A percentile compares a stretch with the other conserved stretches of the same genome.
Conservation (phyloP, 352 stramenopile genomes). For the Thraustochytrium sp. region DNA sequence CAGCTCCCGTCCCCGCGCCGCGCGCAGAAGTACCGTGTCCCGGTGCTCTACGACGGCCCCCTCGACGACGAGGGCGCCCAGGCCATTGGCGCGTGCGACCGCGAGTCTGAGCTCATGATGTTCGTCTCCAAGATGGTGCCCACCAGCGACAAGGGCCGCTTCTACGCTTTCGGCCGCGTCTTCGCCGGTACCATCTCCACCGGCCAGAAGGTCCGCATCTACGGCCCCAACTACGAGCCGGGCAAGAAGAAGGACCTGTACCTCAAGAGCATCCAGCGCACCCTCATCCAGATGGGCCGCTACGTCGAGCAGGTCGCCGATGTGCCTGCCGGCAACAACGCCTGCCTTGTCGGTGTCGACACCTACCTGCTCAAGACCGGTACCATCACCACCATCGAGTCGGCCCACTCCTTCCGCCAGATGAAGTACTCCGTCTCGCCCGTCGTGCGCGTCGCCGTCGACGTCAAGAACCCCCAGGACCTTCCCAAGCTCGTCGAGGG, state of each 20-base stretch:
- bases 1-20: constrained; percentile 93
- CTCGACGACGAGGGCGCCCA: constrained; percentile 93
- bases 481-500: constrained; percentile 99
- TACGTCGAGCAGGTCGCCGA: constrained; percentile 96
- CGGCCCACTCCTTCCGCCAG: constrained; percentile 95
- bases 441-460: constrained; percentile 97
- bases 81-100: constrained; percentile 96
- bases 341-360: constrained; percentile 96
- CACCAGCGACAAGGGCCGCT: constrained; percentile 94
- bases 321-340: constrained; percentile 99
- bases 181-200: constrained; percentile 98
- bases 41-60: constrained; percentile 96
- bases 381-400: constrained; percentile 97
- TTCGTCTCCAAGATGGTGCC: constrained; percentile 99
- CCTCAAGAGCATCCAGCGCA: constrained; percentile 99
- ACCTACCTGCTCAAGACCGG: constrained; percentile 99
- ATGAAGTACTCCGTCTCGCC: constrained; percentile 99
- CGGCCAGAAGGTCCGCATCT: constrained; percentile 97
- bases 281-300: constrained; percentile 99
- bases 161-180: constrained; percentile 99
- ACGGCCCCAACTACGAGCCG: constrained; percentile 98
- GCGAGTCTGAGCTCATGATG: constrained; percentile 95
- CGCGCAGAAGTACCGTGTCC: constrained; percentile 95
- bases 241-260: constrained; percentile 99
- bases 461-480: constrained; percentile 97